Evolutionary conservation across 441 rosid genomes (phyloP), one percentile per base, ranked within the genome.

Genomic region (Omphalea diandra): DNA sequence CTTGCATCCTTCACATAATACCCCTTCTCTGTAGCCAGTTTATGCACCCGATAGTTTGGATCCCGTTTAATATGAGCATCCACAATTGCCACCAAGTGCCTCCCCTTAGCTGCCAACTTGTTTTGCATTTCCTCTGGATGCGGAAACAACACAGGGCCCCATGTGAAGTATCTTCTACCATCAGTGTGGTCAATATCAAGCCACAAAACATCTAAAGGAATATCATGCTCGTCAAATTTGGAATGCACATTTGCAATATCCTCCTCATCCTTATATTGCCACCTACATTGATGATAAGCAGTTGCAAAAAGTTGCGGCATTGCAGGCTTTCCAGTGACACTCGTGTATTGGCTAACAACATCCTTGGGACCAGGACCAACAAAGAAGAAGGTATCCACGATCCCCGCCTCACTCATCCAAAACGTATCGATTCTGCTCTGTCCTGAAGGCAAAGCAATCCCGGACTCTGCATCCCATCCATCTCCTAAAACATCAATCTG

Each of bases 401-500:
- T 87, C 43, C 99, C 99, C 1, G 99, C 99, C 85, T 96, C 99
- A 40, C 87, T 87, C 97, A 96, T 96, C 99, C 99, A 96, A 17
- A 91, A 66, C 0, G 99, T 91, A 72, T 96, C 98, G 4, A 93
- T 82, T 70, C 90, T 85, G 63, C 79, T 81, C 80, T 83, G 86
- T 24, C 78, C 77, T 0, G 96, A 83, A 57, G 89, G 93, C 77
- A 86, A 72, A 29, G 83, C 69, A 79, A 93, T 83, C 41, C 86
- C 84, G 52, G 84, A 81, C 64, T 87, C 98, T 2, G 93, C 92
- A 80, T 91, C 90, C 99, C 99, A 93, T 15, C 97, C 98, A 41
- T 80, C 83, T 2, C 83, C 96, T 71, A 96, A 72, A 20, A 96
- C 98, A 84, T 96, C 99, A 82, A 96, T 93, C 84, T 96, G 98